Evolutionary conservation across 2,329 filamentous ascomycete genomes (phyloP).

Genomic region (Aspergillus sp.): DNA sequence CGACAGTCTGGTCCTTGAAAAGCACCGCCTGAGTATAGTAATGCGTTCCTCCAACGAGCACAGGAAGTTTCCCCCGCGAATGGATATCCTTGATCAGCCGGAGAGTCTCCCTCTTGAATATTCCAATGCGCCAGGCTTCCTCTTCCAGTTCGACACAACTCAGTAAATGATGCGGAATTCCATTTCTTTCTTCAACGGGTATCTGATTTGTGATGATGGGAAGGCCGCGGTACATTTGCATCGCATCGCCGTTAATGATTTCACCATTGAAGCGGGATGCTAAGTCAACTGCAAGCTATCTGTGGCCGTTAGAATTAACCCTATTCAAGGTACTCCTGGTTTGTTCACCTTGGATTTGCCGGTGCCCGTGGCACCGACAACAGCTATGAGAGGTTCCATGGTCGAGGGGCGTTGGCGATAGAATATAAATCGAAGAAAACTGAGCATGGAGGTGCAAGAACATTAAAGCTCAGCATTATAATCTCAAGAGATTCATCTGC

Average conservation of each 20-base stretch:
- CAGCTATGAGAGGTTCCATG: slow-evolving; percentile 61
- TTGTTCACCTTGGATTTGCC: slow-evolving; percentile 77
- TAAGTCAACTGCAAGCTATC: slow-evolving; percentile 79
- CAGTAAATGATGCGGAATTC: slow-evolving; percentile 80
- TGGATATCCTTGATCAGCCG: slow-evolving; percentile 70
- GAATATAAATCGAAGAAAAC: slow-evolving; percentile 16
- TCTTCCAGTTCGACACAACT: slow-evolving; percentile 69
- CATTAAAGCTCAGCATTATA: slow-evolving; percentile 7
- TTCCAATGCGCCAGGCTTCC: slow-evolving; percentile 74
- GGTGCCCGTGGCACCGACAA: slow-evolving; percentile 86
- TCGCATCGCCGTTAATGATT: slow-evolving; percentile 93
- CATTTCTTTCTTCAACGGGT: slow-evolving; percentile 63
- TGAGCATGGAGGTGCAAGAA: slow-evolving; percentile 19
- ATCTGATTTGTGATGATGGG: slow-evolving; percentile 97
- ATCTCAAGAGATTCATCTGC: background rate
- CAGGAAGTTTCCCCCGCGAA: slow-evolving; percentile 69
- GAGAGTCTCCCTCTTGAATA: slow-evolving; percentile 65
- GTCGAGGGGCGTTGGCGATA: slow-evolving; percentile 12
- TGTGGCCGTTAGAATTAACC: slow-evolving; percentile 20
- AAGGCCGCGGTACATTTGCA: slow-evolving; percentile 91
- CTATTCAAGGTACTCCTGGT: background rate
- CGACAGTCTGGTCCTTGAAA: slow-evolving; percentile 65
- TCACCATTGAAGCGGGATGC: slow-evolving; percentile 81
- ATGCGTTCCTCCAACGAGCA: slow-evolving; percentile 88
- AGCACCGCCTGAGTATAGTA: slow-evolving; percentile 90